Conservation (phyloP, 768 basidiomycete species). For the Boletus rubropictus region DNA sequence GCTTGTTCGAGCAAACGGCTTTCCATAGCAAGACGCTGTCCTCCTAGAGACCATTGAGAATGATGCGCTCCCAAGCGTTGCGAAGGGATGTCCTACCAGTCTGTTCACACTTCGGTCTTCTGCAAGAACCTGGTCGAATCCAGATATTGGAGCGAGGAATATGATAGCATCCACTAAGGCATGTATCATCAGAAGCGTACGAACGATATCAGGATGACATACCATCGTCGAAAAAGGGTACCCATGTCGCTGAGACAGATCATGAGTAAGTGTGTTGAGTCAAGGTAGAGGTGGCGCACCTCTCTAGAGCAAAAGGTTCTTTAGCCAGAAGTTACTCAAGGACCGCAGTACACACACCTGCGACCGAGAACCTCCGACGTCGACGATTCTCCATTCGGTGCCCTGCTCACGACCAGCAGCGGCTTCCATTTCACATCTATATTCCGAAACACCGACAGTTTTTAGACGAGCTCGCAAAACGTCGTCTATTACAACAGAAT, state of each 20-base stretch:
- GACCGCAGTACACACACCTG: conserved; percentile 34
- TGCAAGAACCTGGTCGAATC: conserved; percentile 48
- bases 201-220: neutral
- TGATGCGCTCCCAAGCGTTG: neutral
- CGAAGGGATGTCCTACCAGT: conserved; percentile 30
- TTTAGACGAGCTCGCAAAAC: conserved; percentile 49
- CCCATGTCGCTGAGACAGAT: conserved; percentile 40
- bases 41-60: conserved; percentile 39
- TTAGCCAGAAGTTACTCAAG: neutral
- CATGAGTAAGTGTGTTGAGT: conserved; percentile 8
- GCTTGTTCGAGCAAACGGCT: conserved; percentile 62
- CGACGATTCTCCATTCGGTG: conserved; percentile 51
- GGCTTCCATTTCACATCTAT: conserved; percentile 76
- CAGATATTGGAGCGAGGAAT: conserved; percentile 55
- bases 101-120: conserved; percentile 51
- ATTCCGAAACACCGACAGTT: conserved; percentile 74
- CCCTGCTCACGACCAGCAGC: conserved; percentile 44
- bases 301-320: conserved; percentile 23
- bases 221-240: conserved; percentile 53
- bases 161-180: conserved; percentile 42
- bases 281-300: conserved; percentile 22
- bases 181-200: neutral
- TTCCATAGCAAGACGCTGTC: conserved; percentile 77
- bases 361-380: conserved; percentile 48
- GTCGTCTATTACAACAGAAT: conserved; percentile 35